A percentile compares a stretch with the other conserved stretches of the same genome.
Conservation (phyloP, 176 grass and related monocot genomes). For the Eleusine coracana region DNA sequence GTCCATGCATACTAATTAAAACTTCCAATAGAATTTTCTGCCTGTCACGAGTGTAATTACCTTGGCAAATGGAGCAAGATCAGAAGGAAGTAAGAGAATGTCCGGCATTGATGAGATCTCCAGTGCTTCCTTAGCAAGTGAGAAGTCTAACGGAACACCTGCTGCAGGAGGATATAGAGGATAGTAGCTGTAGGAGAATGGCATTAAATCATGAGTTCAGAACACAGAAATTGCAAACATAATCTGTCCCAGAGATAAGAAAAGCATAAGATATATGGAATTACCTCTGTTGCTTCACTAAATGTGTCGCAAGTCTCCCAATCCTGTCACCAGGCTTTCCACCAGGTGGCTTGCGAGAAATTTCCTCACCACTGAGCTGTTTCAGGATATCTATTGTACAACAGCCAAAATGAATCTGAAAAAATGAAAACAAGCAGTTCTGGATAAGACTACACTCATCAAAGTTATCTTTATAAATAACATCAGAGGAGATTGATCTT, state of each 20-base stretch:
- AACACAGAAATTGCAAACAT: constrained; percentile 19
- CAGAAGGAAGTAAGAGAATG: constrained; percentile 83
- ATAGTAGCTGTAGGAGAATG: constrained; percentile 69
- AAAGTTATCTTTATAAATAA: background rate
- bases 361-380: constrained; percentile 91
- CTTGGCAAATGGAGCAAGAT: constrained; percentile 94
- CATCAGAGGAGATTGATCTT: background rate
- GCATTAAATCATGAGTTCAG: constrained; percentile 1
- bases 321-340: constrained; percentile 61
- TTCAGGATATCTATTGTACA: constrained; percentile 93
- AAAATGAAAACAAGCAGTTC: constrained; percentile 37
- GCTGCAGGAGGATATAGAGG: constrained; percentile 76
- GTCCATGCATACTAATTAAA: constrained; percentile 20
- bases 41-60: constrained; percentile 40
- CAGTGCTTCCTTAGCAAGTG: constrained; percentile 74
- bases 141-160: constrained; percentile 86
- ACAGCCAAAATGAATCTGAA: constrained; percentile 79
- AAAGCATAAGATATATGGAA: constrained; percentile 19
- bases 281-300: constrained; percentile 84
- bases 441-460: constrained; percentile 1
- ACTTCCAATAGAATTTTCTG: constrained; percentile 6
- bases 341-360: constrained; percentile 63
- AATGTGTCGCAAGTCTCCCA: constrained; percentile 71
- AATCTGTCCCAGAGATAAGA: background rate
- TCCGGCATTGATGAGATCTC: constrained; percentile 70